phyloP scores from a whole-genome alignment of 2,329 filamentous ascomycete genomes.

The Ophiosphaerella narmari region DNA sequence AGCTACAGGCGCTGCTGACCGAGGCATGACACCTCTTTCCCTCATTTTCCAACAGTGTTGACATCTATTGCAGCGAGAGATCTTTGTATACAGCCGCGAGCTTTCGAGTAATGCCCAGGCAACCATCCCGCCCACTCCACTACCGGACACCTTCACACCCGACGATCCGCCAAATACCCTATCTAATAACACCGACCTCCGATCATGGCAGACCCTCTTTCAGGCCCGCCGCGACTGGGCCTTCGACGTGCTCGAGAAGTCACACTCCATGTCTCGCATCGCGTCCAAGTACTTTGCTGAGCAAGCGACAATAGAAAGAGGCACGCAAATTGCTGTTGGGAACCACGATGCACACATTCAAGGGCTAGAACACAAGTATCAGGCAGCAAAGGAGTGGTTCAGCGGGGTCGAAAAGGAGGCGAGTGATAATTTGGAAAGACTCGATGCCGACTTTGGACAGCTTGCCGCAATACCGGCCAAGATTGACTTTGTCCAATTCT shows the following conservation, averaged over 20 bases:
- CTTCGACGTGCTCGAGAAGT: constrained; percentile 69
- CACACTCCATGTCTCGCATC: constrained; percentile 65
- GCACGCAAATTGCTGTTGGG: constrained; percentile 80
- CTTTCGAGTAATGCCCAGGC: constrained; percentile 50
- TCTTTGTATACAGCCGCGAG: constrained; percentile 88
- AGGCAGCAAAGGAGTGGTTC: constrained; percentile 73
- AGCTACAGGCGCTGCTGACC: constrained; percentile 75
- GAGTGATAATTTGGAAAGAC: constrained; percentile 64
- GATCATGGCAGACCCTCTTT: constrained; percentile 89
- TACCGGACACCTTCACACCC: constrained; percentile 65
- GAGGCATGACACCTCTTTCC: constrained; percentile 63
- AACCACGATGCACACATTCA: constrained; percentile 80
- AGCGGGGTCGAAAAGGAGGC: constrained; percentile 71
- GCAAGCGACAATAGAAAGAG: constrained; percentile 76
- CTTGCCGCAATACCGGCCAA: constrained; percentile 69
- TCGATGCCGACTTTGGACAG: constrained; percentile 70
- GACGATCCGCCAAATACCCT: constrained; percentile 76
- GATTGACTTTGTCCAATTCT: constrained; percentile 63
- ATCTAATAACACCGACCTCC: constrained; percentile 75
- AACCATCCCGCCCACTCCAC: constrained; percentile 56
- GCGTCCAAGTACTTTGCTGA: constrained; percentile 71
- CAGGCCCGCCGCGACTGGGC: constrained; percentile 82
- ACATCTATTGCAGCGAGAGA: constrained; percentile 67
- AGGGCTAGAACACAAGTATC: constrained; percentile 71
- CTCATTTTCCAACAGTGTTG: constrained; percentile 1